A percentile compares a stretch with the other conserved stretches of the same genome.
Evolutionary conservation across 202 grass and related monocot genomes (phyloP).

Genomic region (Carex arenaria): DNA sequence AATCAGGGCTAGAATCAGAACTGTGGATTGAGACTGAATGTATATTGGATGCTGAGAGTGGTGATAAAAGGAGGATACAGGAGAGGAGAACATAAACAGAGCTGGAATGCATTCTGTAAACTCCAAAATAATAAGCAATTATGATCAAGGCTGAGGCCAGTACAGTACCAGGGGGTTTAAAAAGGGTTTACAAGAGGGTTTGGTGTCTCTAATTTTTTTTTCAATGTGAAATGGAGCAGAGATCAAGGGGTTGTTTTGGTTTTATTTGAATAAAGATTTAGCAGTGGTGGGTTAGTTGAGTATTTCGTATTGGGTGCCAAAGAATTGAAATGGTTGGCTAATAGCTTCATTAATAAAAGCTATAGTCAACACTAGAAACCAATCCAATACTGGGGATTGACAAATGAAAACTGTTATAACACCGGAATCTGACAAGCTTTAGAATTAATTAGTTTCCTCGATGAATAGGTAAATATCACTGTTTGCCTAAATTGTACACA

Average conservation of each 20-base stretch:
- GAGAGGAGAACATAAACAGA: slow-evolving; percentile 8
- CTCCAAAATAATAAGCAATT: not conserved
- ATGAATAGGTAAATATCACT: not conserved
- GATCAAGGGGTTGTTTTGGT: not conserved
- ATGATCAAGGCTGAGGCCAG: not conserved
- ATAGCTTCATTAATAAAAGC: not conserved
- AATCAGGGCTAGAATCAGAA: not conserved
- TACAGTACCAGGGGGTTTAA: not conserved
- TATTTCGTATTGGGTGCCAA: not conserved
- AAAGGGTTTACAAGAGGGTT: slow-evolving; percentile 17
- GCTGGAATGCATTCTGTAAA: not conserved
- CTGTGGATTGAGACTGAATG: not conserved
- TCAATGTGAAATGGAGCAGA: slow-evolving; percentile 19
- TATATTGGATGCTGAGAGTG: not conserved
- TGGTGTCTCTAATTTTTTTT: not conserved
- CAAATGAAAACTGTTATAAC: not conserved
- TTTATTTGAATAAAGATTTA: not conserved
- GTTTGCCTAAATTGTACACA: not conserved
- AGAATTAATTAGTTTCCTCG: not conserved
- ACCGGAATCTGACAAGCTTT: not conserved
- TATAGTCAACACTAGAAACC: not conserved
- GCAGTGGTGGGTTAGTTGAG: slow-evolving; percentile 3
- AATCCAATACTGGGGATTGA: not conserved
- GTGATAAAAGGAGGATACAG: not conserved
- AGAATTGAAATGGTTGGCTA: not conserved